These are phyloP conservation scores for Pseudocercospora musae DNA, from an alignment of 2,329 filamentous ascomycete species.

Conservation along the genomic window DNA sequence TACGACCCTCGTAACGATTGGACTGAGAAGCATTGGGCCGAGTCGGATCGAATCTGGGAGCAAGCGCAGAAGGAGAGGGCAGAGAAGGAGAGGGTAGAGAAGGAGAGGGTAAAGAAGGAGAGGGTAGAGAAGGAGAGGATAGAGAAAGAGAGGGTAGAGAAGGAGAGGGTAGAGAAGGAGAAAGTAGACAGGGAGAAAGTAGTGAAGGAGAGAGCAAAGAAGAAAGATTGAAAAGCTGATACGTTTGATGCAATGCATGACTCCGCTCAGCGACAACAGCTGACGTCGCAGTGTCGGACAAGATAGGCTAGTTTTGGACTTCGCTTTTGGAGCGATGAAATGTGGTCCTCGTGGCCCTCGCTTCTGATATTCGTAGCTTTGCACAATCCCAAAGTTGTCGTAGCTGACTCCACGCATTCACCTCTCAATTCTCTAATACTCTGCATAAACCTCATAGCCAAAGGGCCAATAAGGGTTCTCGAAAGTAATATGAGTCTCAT, in stretches of 20 bases:
- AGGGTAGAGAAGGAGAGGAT: not conserved
- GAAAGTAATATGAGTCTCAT: conserved; percentile 22
- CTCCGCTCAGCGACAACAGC: too few species aligned
- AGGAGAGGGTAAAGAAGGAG: not conserved
- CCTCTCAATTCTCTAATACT: not conserved
- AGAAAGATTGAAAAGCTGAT: not conserved
- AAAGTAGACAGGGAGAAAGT: not conserved
- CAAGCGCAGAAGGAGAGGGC: not conserved
- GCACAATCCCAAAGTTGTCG: too few species aligned
- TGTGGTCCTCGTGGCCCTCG: too few species aligned
- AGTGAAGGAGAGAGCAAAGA: not conserved
- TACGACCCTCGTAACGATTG: not conserved
- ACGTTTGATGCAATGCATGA: not conserved
- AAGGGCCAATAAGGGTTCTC: conserved; percentile 5
- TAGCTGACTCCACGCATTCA: too few species aligned
- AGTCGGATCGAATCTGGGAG: not conserved
- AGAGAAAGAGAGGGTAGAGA: not conserved
- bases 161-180: not conserved
- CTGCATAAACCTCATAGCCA: conserved; percentile 2
- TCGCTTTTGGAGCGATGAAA: too few species aligned
- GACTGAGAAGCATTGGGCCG: not conserved
- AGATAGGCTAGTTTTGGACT: too few species aligned
- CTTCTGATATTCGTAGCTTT: too few species aligned
- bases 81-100: not conserved
- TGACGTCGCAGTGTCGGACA: too few species aligned